Evolutionary conservation across 1,139 yeast genomes (phyloP).

Genomic region (Sugiyamaella japonica): DNA sequence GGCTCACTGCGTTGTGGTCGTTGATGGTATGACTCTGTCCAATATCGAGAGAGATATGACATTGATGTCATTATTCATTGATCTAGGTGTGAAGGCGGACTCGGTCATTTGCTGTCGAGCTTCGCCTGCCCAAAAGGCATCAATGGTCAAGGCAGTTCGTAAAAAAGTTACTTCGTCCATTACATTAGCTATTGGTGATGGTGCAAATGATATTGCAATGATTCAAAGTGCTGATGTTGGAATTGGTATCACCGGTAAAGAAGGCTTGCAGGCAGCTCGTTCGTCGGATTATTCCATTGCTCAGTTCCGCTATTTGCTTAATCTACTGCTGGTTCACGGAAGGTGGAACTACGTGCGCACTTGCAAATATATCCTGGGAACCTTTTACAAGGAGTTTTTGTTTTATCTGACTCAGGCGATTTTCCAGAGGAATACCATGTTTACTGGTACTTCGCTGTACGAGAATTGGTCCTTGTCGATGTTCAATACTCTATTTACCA

Average conservation of each 20-base stretch:
- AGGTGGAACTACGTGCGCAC: conserved; percentile 92
- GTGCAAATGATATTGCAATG: conserved; percentile 99
- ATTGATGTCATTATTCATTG: conserved; percentile 71
- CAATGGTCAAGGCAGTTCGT: conserved; percentile 79
- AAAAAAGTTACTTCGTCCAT: conserved; percentile 63
- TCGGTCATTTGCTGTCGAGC: conserved; percentile 96
- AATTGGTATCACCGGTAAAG: conserved; percentile 94
- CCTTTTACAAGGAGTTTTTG: conserved; percentile 90
- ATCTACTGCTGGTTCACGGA: conserved; percentile 88
- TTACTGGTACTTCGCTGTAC: conserved; percentile 89
- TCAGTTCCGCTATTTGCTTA: conserved; percentile 81
- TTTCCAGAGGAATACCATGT: conserved; percentile 82
- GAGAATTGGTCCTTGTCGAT: conserved; percentile 96
- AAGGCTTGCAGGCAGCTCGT: conserved; percentile 95
- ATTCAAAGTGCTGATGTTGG: conserved; percentile 98
- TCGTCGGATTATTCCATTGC: conserved; percentile 95
- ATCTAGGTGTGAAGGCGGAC: conserved; percentile 81
- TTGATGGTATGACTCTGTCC: conserved; percentile 84
- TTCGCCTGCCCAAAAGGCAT: conserved; percentile 93
- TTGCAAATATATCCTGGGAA: conserved; percentile 85
- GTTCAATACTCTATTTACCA: conserved; percentile 94
- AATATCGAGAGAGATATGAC: conserved; percentile 71
- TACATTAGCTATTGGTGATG: conserved; percentile 97
- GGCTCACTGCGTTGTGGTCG: conserved; percentile 91
- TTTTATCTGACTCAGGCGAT: conserved; percentile 87